These are phyloP conservation scores for Daedalea quercina DNA, from an alignment of 768 basidiomycete species.

Conservation along the genomic window DNA sequence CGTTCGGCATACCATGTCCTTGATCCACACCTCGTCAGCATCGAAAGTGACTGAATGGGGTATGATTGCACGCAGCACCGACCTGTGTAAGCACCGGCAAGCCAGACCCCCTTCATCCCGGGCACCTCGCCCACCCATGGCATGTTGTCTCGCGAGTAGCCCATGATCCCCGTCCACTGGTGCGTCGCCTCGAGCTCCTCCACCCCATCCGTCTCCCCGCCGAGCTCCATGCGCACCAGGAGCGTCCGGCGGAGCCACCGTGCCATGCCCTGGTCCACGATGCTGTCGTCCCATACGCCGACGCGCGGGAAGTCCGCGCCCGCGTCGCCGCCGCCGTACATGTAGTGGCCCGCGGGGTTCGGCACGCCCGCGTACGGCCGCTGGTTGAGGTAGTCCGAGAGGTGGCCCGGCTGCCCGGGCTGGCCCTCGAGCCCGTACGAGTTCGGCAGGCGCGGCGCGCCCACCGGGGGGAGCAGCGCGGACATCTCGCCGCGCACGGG, in stretches of 20 bases:
- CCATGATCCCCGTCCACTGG: slow-evolving; percentile 59
- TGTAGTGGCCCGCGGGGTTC: slow-evolving; percentile 32
- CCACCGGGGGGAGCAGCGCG: slow-evolving; percentile 49
- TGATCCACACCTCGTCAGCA: not conserved
- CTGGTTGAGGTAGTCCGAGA: slow-evolving; percentile 67
- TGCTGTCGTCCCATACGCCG: not conserved
- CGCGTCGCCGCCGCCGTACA: not conserved
- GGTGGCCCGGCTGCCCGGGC: slow-evolving; percentile 10
- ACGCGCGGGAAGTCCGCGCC: not conserved
- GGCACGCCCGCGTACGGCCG: slow-evolving; percentile 35
- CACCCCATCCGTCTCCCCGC: slow-evolving; percentile 33
- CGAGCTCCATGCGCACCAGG: slow-evolving; percentile 10
- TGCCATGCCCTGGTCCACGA: not conserved
- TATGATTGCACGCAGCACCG: not conserved
- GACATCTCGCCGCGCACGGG: slow-evolving; percentile 58
- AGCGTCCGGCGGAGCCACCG: slow-evolving; percentile 1
- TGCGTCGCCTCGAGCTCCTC: slow-evolving; percentile 33
- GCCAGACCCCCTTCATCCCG: slow-evolving; percentile 3
- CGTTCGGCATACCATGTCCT: not conserved
- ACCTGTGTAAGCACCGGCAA: not conserved
- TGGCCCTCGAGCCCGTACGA: not conserved
- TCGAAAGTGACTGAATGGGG: not conserved
- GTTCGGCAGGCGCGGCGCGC: slow-evolving; percentile 12
- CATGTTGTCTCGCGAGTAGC: slow-evolving; percentile 48
- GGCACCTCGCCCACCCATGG: slow-evolving; percentile 72